Evolutionary conservation across 1,139 yeast species (phyloP), one percentile per base, ranked within the genome.

Genomic region (Magnusiomyces suaveolens): DNA sequence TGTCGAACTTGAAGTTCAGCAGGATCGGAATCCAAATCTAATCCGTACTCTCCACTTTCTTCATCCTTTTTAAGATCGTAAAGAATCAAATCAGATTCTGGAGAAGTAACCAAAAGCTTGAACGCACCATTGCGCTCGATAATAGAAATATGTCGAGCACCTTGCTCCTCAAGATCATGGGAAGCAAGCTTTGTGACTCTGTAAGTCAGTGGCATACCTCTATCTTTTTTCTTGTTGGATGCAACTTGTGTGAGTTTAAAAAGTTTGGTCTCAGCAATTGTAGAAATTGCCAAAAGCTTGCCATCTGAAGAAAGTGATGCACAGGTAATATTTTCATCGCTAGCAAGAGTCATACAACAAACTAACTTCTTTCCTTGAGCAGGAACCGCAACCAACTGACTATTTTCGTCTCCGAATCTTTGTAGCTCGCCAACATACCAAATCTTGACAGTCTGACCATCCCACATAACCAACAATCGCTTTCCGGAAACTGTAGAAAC

Each of bases 251-350:
- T 68, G 52, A 89, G 74, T 57, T 75, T 74, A 66, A 87, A 92
- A 1, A 90, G 65, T 66, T 84, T 88, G 14, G 88, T 81, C 1
- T 83, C 78, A 16, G 81, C 75, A 54, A 83, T 72, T 52, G 95
- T 82, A 14, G 90, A 80, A 38, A 89, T 94, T 0, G 83, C 84
- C 55, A 92, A 71, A 36, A 82, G 73, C 43, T 79, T 71, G 1
- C 87, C 94, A 60, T 81, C 82, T 23, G 77, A 75, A 36, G 88
- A 84, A 48, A 89, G 66, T n/a, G 82, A 76, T 53, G 85, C 88
- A 51, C 79, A 72, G 1, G 90, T 75, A 51, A 92, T 83, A 69
- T 87, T 86, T 62, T 88, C 97, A 51, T 87, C 95, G 61, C 84
- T 95, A 47, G 82, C 75, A 57, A 88, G 71, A 1, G 78, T 74